Evolutionary conservation across 805 yeast genomes (phyloP), one percentile per base, ranked within the genome.

Genomic region (Huiozyma sinensis): DNA sequence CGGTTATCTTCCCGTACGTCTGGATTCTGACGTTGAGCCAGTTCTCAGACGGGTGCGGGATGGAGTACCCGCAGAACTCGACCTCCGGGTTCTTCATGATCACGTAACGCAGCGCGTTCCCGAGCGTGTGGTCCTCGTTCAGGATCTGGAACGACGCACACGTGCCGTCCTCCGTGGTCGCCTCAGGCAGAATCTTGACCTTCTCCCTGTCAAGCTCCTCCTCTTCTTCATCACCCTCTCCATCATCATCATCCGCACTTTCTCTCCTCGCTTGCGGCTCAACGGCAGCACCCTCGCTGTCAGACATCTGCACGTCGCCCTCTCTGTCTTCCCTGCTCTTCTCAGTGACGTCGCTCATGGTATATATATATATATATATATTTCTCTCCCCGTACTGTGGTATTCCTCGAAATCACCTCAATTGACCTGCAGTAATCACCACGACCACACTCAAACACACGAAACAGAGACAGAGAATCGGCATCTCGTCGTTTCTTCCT

Each of bases 71-170:
- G 61, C 97, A 90, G 64, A 92, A 92, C 61, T 92, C 98, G 28
- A 92, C 98, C 52, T 88, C 95, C 34, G 97, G 96, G 59, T 92
- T 92, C 68, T 90, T 89, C 95, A 92, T 88, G 55, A 92, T 87
- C 61, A 90, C 79, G 65, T 88, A 89, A 62, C 97, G 79, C 43
- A 92, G 74, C 6, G 97, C 83, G 58, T 92, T 92, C 27, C 98
- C 98, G 41, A 92, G 67, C 1, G 98, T 92, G 63, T 92, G 98
- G 66, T 92, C 98, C 65, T 92, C 98, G 53, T 88, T 92, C 31
- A 77, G 63, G 48, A 92, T 82, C 65, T 90, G 95, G 69, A 92
- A 92, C 5, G 96, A 86, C 1, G 95, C 96, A 28, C 95, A 88
- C 37, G 90, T 76, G 38, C 96, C 97, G 61, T 92, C 97, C 50